These are phyloP conservation scores for Protea cynaroides DNA, from an alignment of 164 flowering plant species.

Conservation along the genomic window DNA sequence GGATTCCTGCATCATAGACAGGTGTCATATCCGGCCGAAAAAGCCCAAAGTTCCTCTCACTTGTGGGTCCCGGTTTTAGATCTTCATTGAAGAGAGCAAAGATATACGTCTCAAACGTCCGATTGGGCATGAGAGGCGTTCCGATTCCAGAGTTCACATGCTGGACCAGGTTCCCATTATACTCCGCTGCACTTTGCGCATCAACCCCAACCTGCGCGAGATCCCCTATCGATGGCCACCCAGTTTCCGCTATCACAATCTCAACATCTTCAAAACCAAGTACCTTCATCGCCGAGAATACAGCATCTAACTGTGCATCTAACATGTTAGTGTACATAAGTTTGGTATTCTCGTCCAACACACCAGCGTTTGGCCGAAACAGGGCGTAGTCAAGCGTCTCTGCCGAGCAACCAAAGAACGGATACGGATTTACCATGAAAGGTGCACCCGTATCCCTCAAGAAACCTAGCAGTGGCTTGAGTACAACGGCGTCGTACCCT, in stretches of 20 bases:
- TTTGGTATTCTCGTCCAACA: conserved; percentile 40
- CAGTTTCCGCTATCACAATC: conserved; percentile 75
- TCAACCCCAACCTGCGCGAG: conserved; percentile 44
- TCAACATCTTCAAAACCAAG: conserved; percentile 52
- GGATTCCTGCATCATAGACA: conserved; percentile 55
- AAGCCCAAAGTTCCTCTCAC: conserved; percentile 64
- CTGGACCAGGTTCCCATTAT: conserved; percentile 41
- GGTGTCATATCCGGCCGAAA: conserved; percentile 56
- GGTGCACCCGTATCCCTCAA: conserved; percentile 54
- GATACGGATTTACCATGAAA: conserved; percentile 75
- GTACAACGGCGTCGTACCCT: conserved; percentile 54
- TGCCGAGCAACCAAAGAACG: conserved; percentile 56
- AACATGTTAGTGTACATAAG: conserved; percentile 63
- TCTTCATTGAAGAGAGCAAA: conserved; percentile 75
- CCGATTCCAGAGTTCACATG: conserved; percentile 59
- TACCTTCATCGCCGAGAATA: conserved; percentile 49
- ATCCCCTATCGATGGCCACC: conserved; percentile 74
- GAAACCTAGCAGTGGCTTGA: conserved; percentile 61
- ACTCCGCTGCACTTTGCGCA: conserved; percentile 42
- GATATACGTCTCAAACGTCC: conserved; percentile 66
- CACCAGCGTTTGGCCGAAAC: conserved; percentile 55
- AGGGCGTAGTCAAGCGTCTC: conserved; percentile 59
- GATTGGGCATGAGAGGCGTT: conserved; percentile 72
- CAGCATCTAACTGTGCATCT: conserved; percentile 74
- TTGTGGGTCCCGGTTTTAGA: conserved; percentile 60